Percentiles rank a stretch among this genome's conserved stretches.
phyloP scores from a whole-genome alignment of 2,329 filamentous ascomycete species.

The Ampelomyces quisqualis region DNA sequence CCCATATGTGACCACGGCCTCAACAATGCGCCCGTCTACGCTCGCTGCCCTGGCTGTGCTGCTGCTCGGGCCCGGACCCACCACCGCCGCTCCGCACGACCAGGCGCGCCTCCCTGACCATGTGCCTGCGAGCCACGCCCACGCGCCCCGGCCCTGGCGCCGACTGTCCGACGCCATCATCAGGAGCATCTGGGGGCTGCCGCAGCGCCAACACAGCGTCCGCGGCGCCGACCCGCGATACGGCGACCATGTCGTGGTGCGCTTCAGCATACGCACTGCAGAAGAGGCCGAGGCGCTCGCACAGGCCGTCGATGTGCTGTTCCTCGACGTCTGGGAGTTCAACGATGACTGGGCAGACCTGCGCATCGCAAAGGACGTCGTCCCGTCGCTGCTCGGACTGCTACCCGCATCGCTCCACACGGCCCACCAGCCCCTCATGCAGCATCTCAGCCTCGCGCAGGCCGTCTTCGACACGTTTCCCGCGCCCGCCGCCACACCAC shows the following conservation, averaged over 20 bases:
- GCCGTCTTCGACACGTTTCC: conserved; percentile 77
- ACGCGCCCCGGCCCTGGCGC: conserved; percentile 39
- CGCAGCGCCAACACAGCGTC: conserved; percentile 7
- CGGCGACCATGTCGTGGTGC: conserved; percentile 79
- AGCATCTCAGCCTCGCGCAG: conserved; percentile 67
- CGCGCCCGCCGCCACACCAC: conserved; percentile 40
- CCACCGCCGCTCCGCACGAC: conserved; percentile 37
- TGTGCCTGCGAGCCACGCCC: conserved; percentile 15
- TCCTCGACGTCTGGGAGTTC: conserved; percentile 89
- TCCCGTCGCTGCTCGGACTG: conserved; percentile 75
- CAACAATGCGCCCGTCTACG: conserved; percentile 33
- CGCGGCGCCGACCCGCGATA: conserved; percentile 57
- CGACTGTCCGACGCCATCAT: conserved; percentile 42
- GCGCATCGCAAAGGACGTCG: conserved; percentile 70
- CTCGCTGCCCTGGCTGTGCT: conserved; percentile 33
- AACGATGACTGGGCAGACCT: conserved; percentile 82
- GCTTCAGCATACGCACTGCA: conserved; percentile 74
- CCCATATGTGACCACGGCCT: not conserved
- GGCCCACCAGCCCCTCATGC: conserved; percentile 73
- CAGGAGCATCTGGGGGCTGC: conserved; percentile 28
- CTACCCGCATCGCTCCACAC: conserved; percentile 72
- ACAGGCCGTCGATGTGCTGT: conserved; percentile 71
- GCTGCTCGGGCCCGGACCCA: conserved; percentile 31
- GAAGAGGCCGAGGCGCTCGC: conserved; percentile 70
- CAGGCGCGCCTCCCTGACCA: conserved; percentile 15